Percentiles rank a stretch among this genome's conserved stretches.
Conservation (phyloP, 2,329 filamentous ascomycete genomes). For the Tolypocladium tundrense region DNA sequence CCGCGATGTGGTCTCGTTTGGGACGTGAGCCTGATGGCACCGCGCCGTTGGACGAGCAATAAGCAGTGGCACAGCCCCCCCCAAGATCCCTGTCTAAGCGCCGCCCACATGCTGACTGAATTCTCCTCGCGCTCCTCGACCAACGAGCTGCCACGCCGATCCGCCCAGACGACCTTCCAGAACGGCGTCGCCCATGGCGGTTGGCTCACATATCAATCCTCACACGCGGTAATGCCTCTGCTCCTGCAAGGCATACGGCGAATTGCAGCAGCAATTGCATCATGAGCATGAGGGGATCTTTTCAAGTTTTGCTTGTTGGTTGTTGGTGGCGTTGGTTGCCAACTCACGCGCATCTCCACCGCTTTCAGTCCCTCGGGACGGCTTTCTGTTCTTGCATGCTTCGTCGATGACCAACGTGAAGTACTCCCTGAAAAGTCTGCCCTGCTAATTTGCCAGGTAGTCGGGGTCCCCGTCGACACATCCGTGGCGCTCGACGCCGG, state of each 20-base stretch:
- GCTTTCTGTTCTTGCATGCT: neutral
- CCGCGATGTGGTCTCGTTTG: neutral
- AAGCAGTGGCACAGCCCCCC: neutral
- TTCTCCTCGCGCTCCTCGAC: constrained; percentile 6
- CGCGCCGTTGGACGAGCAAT: neutral
- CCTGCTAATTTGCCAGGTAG: neutral
- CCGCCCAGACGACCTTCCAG: constrained; percentile 1
- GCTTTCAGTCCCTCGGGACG: neutral
- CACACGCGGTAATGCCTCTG: neutral
- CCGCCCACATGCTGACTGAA: constrained; percentile 3
- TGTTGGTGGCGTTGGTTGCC: neutral
- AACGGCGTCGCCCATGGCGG: neutral
- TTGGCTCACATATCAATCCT: neutral
- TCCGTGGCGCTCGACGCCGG: neutral
- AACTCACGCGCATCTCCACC: neutral
- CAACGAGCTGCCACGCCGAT: constrained; percentile 5
- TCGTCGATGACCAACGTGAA: neutral
- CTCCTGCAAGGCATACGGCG: neutral
- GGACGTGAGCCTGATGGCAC: neutral
- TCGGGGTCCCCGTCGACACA: neutral
- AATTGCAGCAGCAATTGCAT: neutral
- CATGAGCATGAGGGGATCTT: neutral
- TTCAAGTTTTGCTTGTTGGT: neutral
- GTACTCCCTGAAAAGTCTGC: neutral
- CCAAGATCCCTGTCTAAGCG: constrained; percentile 9